These are phyloP conservation scores for Candida caryicola DNA, from an alignment of 805 yeast species.

Conservation along the genomic window DNA sequence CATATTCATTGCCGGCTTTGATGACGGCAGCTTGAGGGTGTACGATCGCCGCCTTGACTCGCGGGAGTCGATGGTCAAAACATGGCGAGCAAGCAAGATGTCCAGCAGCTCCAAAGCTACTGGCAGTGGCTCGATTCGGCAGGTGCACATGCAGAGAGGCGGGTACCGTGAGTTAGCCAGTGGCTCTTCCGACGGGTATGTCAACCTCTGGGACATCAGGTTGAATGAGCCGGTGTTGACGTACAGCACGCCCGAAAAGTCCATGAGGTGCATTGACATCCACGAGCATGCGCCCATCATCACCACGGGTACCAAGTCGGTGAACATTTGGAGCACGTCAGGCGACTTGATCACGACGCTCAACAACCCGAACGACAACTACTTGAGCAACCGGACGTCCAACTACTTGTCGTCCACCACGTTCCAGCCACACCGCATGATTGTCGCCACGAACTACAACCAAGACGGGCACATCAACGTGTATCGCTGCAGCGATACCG, in stretches of 20 bases:
- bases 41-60: constrained; percentile 87
- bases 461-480: constrained; percentile 73
- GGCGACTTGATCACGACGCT: constrained; percentile 72
- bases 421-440: constrained; percentile 93
- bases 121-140: constrained; percentile 57
- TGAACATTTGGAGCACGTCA: constrained; percentile 80
- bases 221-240: constrained; percentile 64
- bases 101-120: constrained; percentile 21
- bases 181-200: constrained; percentile 78
- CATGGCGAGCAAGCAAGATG: constrained; percentile 54
- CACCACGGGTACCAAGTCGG: constrained; percentile 78
- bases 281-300: constrained; percentile 97
- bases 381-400: constrained; percentile 45
- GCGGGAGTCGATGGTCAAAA: constrained; percentile 77
- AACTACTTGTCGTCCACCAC: constrained; percentile 62
- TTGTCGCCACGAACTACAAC: constrained; percentile 79
- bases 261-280: constrained; percentile 64
- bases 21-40: constrained; percentile 83
- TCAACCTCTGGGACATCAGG: constrained; percentile 90
- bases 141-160: constrained; percentile 94
- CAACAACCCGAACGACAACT: constrained; percentile 44
- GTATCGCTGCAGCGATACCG: constrained; percentile 43
- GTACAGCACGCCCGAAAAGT: constrained; percentile 51
- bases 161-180: constrained; percentile 87
- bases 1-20: constrained; percentile 86